Evolutionary conservation across 2,329 filamentous ascomycete species (phyloP).

Genomic region (Exophiala oligosperma): DNA sequence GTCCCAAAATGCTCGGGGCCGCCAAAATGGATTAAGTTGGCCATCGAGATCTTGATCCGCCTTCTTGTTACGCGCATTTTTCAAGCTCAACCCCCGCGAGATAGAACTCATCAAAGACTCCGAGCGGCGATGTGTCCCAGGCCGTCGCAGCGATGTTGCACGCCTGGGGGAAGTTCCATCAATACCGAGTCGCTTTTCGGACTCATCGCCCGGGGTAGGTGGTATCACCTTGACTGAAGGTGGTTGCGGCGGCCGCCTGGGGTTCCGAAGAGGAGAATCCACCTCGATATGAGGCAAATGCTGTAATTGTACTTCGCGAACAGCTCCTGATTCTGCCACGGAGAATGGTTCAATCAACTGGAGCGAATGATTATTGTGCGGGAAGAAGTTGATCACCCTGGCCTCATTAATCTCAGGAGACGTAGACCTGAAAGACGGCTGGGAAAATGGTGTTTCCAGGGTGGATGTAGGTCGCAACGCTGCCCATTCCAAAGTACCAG

Average conservation of each 20-base stretch:
- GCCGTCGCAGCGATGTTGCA: slow-evolving; percentile 33
- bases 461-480: slow-evolving; percentile 49
- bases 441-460: slow-evolving; percentile 49
- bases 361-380: slow-evolving; percentile 64
- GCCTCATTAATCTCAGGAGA: slow-evolving; percentile 63
- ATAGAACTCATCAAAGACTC: slow-evolving; percentile 40
- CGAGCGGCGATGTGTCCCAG: slow-evolving; percentile 41
- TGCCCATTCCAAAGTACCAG: slow-evolving; percentile 39
- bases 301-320: slow-evolving; percentile 34
- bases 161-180: slow-evolving; percentile 27
- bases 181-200: slow-evolving; percentile 41
- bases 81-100: slow-evolving; percentile 40
- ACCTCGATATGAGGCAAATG: slow-evolving; percentile 36
- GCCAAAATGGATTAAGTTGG: slow-evolving; percentile 62
- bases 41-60: slow-evolving; percentile 47
- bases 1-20: slow-evolving; percentile 64
- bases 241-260: slow-evolving; percentile 57
- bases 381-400: slow-evolving; percentile 59
- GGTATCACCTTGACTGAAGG: slow-evolving; percentile 58
- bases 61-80: slow-evolving; percentile 44
- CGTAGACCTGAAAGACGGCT: slow-evolving; percentile 45
- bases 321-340: slow-evolving; percentile 33
- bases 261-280: slow-evolving; percentile 61
- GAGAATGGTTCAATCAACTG: slow-evolving; percentile 60
- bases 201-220: slow-evolving; percentile 48